Evolutionary conservation across 2,329 filamentous ascomycete species (phyloP).

Genomic region (Xenosphaeropsis pyriputrescens): DNA sequence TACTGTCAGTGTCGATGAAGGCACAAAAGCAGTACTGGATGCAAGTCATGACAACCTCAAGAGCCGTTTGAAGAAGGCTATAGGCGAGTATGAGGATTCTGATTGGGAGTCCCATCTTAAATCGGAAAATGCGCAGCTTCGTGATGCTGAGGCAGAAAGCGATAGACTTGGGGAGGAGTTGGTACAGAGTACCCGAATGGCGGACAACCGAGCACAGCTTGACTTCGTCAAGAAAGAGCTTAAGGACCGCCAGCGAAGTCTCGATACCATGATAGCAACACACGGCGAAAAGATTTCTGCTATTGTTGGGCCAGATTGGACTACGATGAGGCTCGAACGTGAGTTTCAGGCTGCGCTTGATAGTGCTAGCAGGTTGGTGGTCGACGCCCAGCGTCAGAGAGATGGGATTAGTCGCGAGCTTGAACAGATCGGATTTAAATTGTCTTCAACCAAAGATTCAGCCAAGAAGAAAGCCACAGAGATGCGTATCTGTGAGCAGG

Average conservation of each 20-base stretch:
- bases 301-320: slow-evolving; percentile 53
- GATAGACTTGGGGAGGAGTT: slow-evolving; percentile 67
- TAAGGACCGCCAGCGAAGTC: slow-evolving; percentile 54
- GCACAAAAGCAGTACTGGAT: slow-evolving; percentile 63
- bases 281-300: slow-evolving; percentile 57
- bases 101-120: slow-evolving; percentile 60
- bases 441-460: slow-evolving; percentile 50
- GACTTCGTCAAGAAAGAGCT: slow-evolving; percentile 73
- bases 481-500: slow-evolving; percentile 42
- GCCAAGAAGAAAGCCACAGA: slow-evolving; percentile 50
- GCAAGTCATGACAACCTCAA: slow-evolving; percentile 58
- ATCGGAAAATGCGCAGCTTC: slow-evolving; percentile 48
- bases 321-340: slow-evolving; percentile 51
- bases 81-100: slow-evolving; percentile 44
- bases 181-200: slow-evolving; percentile 66
- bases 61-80: slow-evolving; percentile 42
- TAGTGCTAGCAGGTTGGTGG: slow-evolving; percentile 38
- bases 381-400: slow-evolving; percentile 52
- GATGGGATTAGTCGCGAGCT: slow-evolving; percentile 60
- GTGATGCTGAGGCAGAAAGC: slow-evolving; percentile 55
- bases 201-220: slow-evolving; percentile 70
- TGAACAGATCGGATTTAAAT: slow-evolving; percentile 60
- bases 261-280: slow-evolving; percentile 64
- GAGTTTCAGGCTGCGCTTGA: slow-evolving; percentile 52
- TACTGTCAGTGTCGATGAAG: slow-evolving; percentile 73